Evolutionary conservation across 768 basidiomycete species (phyloP).

Genomic region (Leccinum fibrillosum): DNA sequence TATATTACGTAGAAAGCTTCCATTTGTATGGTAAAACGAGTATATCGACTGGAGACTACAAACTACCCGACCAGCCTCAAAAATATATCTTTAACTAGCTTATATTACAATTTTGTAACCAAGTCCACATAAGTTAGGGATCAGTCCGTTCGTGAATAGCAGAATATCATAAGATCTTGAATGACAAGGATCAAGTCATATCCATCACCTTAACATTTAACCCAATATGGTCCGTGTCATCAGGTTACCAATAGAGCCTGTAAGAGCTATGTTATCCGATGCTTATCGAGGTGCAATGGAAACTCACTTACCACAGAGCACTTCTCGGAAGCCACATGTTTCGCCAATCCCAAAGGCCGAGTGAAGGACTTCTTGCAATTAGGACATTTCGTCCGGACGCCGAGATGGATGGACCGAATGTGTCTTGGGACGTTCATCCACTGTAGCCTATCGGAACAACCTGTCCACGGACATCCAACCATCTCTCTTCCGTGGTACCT

Average conservation of each 20-base stretch:
- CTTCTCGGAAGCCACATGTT: conserved; percentile 10
- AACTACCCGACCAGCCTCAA: neutral
- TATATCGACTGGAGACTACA: neutral
- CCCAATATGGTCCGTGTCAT: neutral
- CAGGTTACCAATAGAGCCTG: neutral
- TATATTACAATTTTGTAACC: neutral
- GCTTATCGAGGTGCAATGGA: neutral
- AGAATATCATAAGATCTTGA: neutral
- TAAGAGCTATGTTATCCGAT: neutral
- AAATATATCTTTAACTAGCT: neutral
- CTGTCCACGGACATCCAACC: conserved; percentile 5
- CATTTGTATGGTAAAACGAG: neutral
- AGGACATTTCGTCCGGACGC: conserved; percentile 5
- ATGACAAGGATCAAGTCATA: neutral
- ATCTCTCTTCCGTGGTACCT: conserved; percentile 1
- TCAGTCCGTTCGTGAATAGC: neutral
- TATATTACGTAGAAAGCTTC: neutral
- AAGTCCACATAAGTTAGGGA: neutral
- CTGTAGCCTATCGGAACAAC: conserved; percentile 3
- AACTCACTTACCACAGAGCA: neutral
- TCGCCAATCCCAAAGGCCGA: conserved; percentile 8
- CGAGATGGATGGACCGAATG: conserved; percentile 8
- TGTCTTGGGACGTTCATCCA: conserved; percentile 13
- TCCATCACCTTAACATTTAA: neutral
- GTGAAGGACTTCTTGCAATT: conserved; percentile 11